Conservation (phyloP, 805 yeast genomes). For the Starmerella kuoi region DNA sequence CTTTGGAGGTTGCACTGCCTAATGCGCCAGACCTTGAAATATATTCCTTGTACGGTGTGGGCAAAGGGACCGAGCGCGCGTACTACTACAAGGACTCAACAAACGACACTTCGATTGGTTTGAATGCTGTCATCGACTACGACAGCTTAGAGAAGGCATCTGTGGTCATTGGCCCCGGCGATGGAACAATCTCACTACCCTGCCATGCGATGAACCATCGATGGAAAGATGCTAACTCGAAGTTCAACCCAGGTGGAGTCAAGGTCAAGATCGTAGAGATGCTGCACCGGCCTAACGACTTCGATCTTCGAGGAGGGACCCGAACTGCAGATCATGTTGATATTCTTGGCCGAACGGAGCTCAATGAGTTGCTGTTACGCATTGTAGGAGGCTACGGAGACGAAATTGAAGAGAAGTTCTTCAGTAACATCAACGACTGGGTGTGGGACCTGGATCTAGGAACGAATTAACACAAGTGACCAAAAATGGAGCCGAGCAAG, state of each 20-base stretch:
- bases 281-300: conserved; percentile 82
- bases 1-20: conserved; percentile 83
- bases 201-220: conserved; percentile 86
- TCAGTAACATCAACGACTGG: conserved; percentile 52
- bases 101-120: conserved; percentile 38
- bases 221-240: conserved; percentile 56
- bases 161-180: conserved; percentile 81
- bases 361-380: conserved; percentile 71
- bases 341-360: conserved; percentile 81
- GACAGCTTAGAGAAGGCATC: conserved; percentile 41
- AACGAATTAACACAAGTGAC: neutral
- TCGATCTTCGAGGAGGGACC: conserved; percentile 94
- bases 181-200: conserved; percentile 81
- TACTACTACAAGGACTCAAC: conserved; percentile 68
- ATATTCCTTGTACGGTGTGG: conserved; percentile 89
- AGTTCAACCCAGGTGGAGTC: conserved; percentile 66
- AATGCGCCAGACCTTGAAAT: conserved; percentile 85
- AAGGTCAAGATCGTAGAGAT: conserved; percentile 77
- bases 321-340: conserved; percentile 97
- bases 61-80: conserved; percentile 90
- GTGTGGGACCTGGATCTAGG: conserved; percentile 44
- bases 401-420: conserved; percentile 44
- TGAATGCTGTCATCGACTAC: conserved; percentile 61
- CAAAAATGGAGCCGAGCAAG: neutral
- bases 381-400: conserved; percentile 77